These are phyloP conservation scores for Amyloporia xantha DNA, from an alignment of 768 basidiomycete genomes.

Conservation along the genomic window DNA sequence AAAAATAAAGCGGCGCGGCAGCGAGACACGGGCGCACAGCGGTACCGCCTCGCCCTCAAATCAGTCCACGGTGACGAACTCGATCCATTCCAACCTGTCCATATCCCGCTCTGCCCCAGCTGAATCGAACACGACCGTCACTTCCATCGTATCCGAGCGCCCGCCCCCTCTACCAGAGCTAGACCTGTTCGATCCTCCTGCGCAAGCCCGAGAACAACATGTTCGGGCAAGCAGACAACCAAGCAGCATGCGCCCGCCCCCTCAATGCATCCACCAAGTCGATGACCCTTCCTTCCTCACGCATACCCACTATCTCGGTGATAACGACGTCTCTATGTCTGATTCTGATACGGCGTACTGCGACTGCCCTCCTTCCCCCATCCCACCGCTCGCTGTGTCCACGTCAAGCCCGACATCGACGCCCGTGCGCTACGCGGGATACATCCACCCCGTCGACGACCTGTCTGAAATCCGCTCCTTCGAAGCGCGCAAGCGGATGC, in stretches of 20 bases:
- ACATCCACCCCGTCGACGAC: slow-evolving; percentile 49
- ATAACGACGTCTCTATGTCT: no score
- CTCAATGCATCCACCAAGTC: slow-evolving; percentile 53
- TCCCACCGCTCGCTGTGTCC: slow-evolving; percentile 1
- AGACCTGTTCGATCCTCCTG: slow-evolving; percentile 3
- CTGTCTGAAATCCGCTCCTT: slow-evolving; percentile 46
- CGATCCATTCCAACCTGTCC: slow-evolving; percentile 26
- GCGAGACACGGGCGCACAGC: neutral
- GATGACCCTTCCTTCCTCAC: slow-evolving; percentile 26
- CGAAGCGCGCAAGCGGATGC: slow-evolving; percentile 26
- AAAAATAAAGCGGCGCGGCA: neutral
- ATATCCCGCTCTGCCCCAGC: slow-evolving; percentile 25
- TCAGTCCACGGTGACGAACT: slow-evolving; percentile 31
- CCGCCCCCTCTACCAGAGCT: neutral
- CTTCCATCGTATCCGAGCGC: slow-evolving; percentile 18
- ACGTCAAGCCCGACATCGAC: slow-evolving; percentile 12
- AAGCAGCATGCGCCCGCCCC: slow-evolving; percentile 14
- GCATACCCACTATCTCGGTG: neutral
- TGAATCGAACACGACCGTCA: slow-evolving; percentile 25
- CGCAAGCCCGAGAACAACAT: neutral
- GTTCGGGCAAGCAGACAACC: slow-evolving; percentile 8
- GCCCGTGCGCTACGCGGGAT: slow-evolving; percentile 44
- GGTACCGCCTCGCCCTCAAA: slow-evolving; percentile 19
- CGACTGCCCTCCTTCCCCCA: slow-evolving; percentile 13
- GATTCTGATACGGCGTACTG: no score